Evolutionary conservation across 768 basidiomycete species (phyloP), one percentile per base, ranked within the genome.

Genomic region (Chalciporus pseudorubinellus): DNA sequence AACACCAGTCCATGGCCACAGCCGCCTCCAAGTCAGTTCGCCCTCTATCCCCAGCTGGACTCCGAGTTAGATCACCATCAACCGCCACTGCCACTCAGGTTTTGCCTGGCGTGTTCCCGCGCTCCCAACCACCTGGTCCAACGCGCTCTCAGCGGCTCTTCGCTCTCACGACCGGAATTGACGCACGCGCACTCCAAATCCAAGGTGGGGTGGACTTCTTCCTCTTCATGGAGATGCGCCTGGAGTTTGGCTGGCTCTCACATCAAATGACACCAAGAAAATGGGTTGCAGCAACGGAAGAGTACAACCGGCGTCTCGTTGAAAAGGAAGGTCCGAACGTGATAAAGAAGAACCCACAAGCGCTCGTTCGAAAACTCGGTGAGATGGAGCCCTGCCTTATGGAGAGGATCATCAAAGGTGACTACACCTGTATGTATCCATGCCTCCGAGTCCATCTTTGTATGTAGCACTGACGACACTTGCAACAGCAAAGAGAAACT

Each of bases 191-290:
- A 4, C 28, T 59, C 0, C 14, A 45, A 1, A 29, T 57, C 29
- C 29, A 19, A 26, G 18, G 40, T 10, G 45, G 43, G 0, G 34
- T n/a, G 0, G 57, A 63, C 22, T 61, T 60, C 22, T 63, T 49
- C 43, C 44, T 57, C 4, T 65, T 65, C 42, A 61, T 61, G 52
- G 47, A 64, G 6, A 39, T 66, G 47, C 53, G 57, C 1, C 45
- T 48, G 4, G 46, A 61, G 18, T 44, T 53, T 39, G 33, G 51
- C 26, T 59, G 62, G 59, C 29, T 50, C 19, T 56, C 61, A 13
- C 58, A 48, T 29, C 42, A 53, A 21, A 64, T 62, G 59, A 59
- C 47, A 1, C 52, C 63, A 6, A 39, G 26, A 24, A 29, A 46
- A 38, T 60, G 59, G 59, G 53, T 50, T 24, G 20, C 11, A n/a